These are phyloP conservation scores for Daldinia concentrica DNA, from an alignment of 495 filamentous ascomycete genomes.

Conservation along the genomic window DNA sequence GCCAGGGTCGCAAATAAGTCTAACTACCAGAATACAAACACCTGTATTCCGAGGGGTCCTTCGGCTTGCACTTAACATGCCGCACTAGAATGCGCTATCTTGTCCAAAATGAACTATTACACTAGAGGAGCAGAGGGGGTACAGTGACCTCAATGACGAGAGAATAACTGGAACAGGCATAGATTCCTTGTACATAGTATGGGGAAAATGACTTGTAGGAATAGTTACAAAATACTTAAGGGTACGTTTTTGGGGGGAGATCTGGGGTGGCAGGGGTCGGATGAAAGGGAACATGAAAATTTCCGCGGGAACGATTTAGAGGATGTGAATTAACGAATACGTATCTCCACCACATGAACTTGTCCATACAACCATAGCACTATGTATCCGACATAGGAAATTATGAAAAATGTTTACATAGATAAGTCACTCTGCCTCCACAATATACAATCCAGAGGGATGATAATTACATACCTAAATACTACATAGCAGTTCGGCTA, in stretches of 20 bases:
- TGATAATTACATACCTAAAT: no score
- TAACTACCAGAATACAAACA: slow-evolving; percentile 4
- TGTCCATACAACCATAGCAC: background rate
- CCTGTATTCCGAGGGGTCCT: background rate
- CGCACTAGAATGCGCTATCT: no score
- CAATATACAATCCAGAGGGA: no score
- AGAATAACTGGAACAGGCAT: background rate
- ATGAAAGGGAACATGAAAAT: slow-evolving; percentile 44
- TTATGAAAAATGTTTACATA: background rate
- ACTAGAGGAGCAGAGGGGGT: background rate
- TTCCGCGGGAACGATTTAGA: slow-evolving; percentile 15
- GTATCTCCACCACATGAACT: background rate
- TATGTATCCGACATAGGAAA: background rate
- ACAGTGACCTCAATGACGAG: background rate
- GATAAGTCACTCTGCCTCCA: background rate
- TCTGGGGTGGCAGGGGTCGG: slow-evolving; percentile 42
- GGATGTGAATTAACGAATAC: background rate
- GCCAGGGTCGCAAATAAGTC: background rate
- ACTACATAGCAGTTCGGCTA: background rate
- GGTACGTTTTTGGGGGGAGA: slow-evolving; percentile 28
- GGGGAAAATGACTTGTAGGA: background rate
- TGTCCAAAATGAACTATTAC: background rate
- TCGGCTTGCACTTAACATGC: background rate
- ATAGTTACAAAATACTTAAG: slow-evolving; percentile 30
- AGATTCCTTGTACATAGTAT: background rate